Evolutionary conservation across 2,329 filamentous ascomycete genomes (phyloP), one percentile per base, ranked within the genome.

Genomic region (Hypoxylon sp.): DNA sequence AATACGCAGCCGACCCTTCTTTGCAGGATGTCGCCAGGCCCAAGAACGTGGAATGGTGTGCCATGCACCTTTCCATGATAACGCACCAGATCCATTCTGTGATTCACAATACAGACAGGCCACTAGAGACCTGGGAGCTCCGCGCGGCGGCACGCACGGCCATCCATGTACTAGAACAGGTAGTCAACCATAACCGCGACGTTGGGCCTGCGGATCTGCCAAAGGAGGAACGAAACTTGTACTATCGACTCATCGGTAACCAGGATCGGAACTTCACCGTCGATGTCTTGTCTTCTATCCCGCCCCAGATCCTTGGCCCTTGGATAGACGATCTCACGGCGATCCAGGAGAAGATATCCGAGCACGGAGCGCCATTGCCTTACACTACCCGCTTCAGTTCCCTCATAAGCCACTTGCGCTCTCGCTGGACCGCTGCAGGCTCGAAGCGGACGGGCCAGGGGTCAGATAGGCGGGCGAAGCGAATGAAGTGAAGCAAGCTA

Each of bases 21-120:
- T 61, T 15, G 42, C 61, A 57, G 17, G 51, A 32, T 10, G 44
- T 66, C 42, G 31, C 62, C 27, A 62, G 17, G 57, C 74, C 53
- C 77, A 85, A 71, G 75, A 76, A 85, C 63, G 83, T 85, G 1
- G 58, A 77, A 7, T 88, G 86, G 86, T 86, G 85, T 2, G 82
- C 84, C 0, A 75, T 72, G 4, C 86, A 87, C 61, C 80, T 88
- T 31, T 71, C 77, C 6, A 79, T 80, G 19, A 82, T 82, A 27
- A 77, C 83, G 11, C 70, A 73, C 32, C 81, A 83, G 64, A 83
- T 88, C 65, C 78, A 79, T 48, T 76, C 80, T 35, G 75, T 81
- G 15, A 79, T 87, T 11, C 79, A 80, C 62, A 74, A 77, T 29
- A 78, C 81, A 3, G 76, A 80, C 51, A 74, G 70, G 6, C 81